phyloP scores from a whole-genome alignment of 2,329 filamentous ascomycete genomes.

The Rhynchosporium graminicola region DNA sequence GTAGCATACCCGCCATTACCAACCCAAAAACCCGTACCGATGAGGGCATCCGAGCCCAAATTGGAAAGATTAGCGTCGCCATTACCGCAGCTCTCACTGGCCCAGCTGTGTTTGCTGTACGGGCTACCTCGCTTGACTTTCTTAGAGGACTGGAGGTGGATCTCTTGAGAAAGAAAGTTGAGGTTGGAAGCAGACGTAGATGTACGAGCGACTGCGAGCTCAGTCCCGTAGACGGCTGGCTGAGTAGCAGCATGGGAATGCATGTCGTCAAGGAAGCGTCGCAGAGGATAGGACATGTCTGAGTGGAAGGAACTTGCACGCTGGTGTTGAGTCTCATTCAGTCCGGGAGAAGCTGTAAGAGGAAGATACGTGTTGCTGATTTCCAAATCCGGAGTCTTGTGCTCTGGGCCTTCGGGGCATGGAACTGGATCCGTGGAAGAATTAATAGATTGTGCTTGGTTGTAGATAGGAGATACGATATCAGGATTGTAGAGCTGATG shows the following conservation, averaged over 20 bases:
- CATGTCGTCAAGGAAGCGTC: conserved; percentile 25
- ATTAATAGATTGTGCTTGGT: conserved; percentile 21
- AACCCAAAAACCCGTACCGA: conserved; percentile 28
- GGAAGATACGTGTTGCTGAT: conserved; percentile 23
- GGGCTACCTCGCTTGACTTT: conserved; percentile 22
- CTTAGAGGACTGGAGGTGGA: conserved; percentile 16
- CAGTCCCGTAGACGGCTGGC: conserved; percentile 4
- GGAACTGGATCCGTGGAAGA: conserved; percentile 19
- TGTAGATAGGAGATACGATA: conserved; percentile 7
- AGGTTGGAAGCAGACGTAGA: not conserved
- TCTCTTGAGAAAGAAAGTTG: conserved; percentile 12
- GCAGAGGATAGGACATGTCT: conserved; percentile 27
- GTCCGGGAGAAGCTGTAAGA: conserved; percentile 18
- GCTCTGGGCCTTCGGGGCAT: conserved; percentile 32
- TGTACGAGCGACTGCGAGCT: not conserved
- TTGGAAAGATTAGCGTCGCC: conserved; percentile 19
- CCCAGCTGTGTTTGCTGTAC: conserved; percentile 27
- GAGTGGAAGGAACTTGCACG: conserved; percentile 22
- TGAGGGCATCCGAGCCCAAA: conserved; percentile 24
- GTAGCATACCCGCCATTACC: conserved; percentile 10
- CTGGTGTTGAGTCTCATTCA: conserved; percentile 25
- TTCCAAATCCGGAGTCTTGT: conserved; percentile 25
- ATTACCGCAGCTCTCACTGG: conserved; percentile 26
- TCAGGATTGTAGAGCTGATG: conserved; percentile 12
- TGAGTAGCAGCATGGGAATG: not conserved